These are phyloP conservation scores for Collariella sp. DNA, from an alignment of 495 filamentous ascomycete species.

Conservation along the genomic window DNA sequence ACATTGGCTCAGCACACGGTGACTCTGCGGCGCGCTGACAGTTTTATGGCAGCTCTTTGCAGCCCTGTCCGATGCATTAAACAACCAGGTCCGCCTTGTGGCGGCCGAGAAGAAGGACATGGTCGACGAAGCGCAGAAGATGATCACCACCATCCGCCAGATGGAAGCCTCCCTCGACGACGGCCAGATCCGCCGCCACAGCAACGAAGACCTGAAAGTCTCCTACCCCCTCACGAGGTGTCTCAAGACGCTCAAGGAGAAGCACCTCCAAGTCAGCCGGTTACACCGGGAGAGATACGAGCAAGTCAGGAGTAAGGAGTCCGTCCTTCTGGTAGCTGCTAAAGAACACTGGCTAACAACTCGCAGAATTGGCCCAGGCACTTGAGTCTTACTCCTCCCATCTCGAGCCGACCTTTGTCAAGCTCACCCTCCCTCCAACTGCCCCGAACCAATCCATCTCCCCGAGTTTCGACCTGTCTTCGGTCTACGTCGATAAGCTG, in stretches of 20 bases:
- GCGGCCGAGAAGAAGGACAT: conserved; percentile 80
- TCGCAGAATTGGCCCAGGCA: conserved; percentile 76
- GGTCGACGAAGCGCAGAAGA: conserved; percentile 74
- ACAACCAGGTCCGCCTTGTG: conserved; percentile 73
- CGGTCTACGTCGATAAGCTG: conserved; percentile 74
- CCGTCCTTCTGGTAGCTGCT: background rate
- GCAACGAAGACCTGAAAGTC: conserved; percentile 56
- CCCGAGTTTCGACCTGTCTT: conserved; percentile 78
- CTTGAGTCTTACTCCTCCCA: conserved; percentile 92
- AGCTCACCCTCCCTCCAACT: conserved; percentile 72
- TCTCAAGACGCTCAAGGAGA: conserved; percentile 71
- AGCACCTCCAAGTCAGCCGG: conserved; percentile 67
- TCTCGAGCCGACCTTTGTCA: conserved; percentile 77
- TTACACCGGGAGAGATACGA: conserved; percentile 84
- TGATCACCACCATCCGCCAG: conserved; percentile 77
- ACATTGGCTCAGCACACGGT: background rate
- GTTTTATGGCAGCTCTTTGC: conserved; percentile 58
- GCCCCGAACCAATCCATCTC: conserved; percentile 65
- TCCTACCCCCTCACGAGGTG: conserved; percentile 75
- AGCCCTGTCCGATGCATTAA: conserved; percentile 76
- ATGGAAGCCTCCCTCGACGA: conserved; percentile 90
- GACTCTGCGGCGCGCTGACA: conserved; percentile 14
- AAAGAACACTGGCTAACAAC: conserved; percentile 11
- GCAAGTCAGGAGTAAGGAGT: conserved; percentile 75
- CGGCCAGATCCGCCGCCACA: conserved; percentile 51